phyloP scores from a whole-genome alignment of 2,329 filamentous ascomycete genomes.

The Metarhizium robertsii region DNA sequence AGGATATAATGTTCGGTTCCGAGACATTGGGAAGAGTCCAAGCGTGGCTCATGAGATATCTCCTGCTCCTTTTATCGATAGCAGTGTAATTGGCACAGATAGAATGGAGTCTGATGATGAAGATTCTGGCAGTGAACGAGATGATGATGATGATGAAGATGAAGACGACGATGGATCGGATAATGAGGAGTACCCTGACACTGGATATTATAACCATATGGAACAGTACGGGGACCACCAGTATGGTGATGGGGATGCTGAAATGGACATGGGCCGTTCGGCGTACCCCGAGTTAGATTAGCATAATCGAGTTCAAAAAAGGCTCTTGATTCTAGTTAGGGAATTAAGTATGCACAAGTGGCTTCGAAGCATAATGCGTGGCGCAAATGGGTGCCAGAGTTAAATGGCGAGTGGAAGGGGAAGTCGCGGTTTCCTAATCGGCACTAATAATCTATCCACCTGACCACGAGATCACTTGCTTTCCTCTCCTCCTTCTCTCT shows the following conservation, averaged over 20 bases:
- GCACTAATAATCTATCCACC: neutral
- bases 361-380: neutral
- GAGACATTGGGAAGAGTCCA: conserved; percentile 13
- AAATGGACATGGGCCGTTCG: conserved; percentile 1
- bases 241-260: conserved; percentile 9
- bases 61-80: conserved; percentile 2
- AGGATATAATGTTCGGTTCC: conserved; percentile 24
- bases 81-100: conserved; percentile 6
- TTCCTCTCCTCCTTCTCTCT: neutral
- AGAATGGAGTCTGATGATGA: conserved; percentile 10
- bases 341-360: too few relatives aligned
- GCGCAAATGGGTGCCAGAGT: neutral
- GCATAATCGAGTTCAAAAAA: neutral
- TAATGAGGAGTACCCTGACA: conserved; percentile 17
- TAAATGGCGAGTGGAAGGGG: neutral
- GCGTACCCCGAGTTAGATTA: conserved; percentile 12
- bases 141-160: conserved; percentile 12
- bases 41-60: conserved; percentile 10
- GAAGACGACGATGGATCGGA: conserved; percentile 18
- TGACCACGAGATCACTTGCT: neutral
- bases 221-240: conserved; percentile 1
- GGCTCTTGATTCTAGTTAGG: neutral
- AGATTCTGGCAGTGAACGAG: conserved; percentile 13
- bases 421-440: neutral
- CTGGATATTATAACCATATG: conserved; percentile 11